Base-by-base conservation (phyloP, 1,139 yeast genomes). In the Candida sp. region DNA sequence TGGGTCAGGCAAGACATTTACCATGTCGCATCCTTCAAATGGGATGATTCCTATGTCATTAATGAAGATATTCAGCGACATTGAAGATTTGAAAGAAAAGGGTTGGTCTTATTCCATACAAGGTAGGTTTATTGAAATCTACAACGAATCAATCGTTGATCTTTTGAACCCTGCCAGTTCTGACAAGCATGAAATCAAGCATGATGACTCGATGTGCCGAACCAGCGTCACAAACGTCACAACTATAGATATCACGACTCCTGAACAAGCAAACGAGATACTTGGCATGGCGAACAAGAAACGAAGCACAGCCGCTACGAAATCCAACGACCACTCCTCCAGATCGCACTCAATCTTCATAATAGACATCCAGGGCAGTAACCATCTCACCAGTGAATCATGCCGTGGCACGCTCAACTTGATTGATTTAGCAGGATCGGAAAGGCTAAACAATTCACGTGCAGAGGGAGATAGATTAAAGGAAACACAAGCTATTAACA, bases 1-100 rank as follows among this genome's bases (percentile, higher is more conserved):
- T 0, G 98, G 99, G 0, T 92, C 98, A 0, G 99, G 99, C 3
- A 94, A 94, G 65, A 93, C 98, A 0, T 87, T 73, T 65, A 94
- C 99, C 0, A 94, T 94, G 99, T 82, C 96, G 1, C 80, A 79
- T 42, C 73, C 82, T 0, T 59, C 69, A 3, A 87, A 85, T 62
- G 99, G 99, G 25, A 85, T 94, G 78, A 90, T 93, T 34, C 93
- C 97, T 1, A 73, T 84, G 25, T 89, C 98, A 0, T 79, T 93
- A 4, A 68, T 73, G 6, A 90, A 88, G 61, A 88, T 94, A 4
- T 93, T 91, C 62, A 71, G 78, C 28, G 83, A 87, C 53, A 79
- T 86, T 3, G 67, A 75, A 2, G 72, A 70, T 3, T 63, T 88
- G 41, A 69, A 75, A 50, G 73, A 72, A 37, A 74, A 76, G 46